Base-by-base conservation (phyloP, 345 rosid species). In the Lepidium sativum region DNA sequence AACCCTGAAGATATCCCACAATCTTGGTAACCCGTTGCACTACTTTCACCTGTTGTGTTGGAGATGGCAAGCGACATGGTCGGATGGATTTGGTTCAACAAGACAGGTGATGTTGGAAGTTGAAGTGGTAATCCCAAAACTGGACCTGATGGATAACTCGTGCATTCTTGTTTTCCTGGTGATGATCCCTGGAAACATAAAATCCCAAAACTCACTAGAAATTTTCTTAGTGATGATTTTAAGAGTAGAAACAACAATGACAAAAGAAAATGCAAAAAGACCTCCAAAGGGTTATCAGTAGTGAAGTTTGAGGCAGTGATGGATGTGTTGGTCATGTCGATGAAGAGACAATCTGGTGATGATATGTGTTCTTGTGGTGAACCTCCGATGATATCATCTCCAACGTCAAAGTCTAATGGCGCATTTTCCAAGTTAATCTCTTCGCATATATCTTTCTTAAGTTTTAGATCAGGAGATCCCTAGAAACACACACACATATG, bases 11-110 rank as follows among this genome's bases (percentile, higher is more conserved):
- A 81, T 43, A 85, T 27, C 35, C 86, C 84, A 55, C 84, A 83
- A 23, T 89, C 92, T 51, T 83, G 92, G 67, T 78, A 84, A 70
- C 89, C 88, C 8, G 81, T 59, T 49, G 71, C 86, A 37, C 67
- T 82, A 43, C 70, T 81, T 74, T 85, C 92, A n/a, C 90, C 79
- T 9, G 84, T 77, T 44, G 85, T 67, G 71, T 77, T 88, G 60
- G 96, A 84, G 11, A 82, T 55, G 12, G 85, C 70, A 54, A 79
- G 70, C 5, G 94, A 84, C 54, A 84, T 72, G 74, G 83, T 79
- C 60, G 86, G 76, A 71, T 72, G 80, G 69, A 85, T 81, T 74
- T 80, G 83, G 35, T 80, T 83, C 23, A 71, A 49, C 70, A 64
- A 48, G 39, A 21, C 43, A 15, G 65, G 60, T 64, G 70, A 56